phyloP scores from a whole-genome alignment of 306 rosid genomes.

The Malus sieversii region DNA sequence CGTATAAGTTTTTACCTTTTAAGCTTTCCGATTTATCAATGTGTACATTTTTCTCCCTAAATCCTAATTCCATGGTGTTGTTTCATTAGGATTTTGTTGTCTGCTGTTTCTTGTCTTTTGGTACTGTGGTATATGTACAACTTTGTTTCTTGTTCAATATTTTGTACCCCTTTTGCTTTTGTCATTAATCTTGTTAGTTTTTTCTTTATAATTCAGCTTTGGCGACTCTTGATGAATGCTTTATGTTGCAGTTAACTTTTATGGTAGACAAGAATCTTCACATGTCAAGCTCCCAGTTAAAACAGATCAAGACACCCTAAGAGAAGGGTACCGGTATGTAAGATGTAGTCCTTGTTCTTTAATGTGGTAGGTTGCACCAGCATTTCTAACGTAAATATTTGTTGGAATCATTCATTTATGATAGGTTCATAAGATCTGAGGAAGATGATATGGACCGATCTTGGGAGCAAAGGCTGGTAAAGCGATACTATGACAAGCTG shows the following conservation, averaged over 20 bases:
- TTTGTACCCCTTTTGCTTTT: neutral
- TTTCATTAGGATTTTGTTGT: neutral
- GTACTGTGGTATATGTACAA: neutral
- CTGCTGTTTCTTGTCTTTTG: too few relatives aligned
- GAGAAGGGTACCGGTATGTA: constrained; percentile 80
- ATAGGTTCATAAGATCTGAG: constrained; percentile 83
- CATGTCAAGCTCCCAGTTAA: constrained; percentile 56
- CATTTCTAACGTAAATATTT: neutral
- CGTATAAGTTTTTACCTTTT: neutral
- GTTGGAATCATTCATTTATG: neutral
- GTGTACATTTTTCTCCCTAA: neutral
- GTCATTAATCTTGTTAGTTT: neutral
- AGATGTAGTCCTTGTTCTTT: constrained; percentile 1
- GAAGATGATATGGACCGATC: constrained; percentile 89
- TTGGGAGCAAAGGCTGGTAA: constrained; percentile 98
- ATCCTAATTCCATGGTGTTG: neutral
- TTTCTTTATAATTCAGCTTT: neutral
- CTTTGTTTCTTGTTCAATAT: neutral
- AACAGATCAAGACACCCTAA: constrained; percentile 84
- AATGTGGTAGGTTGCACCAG: neutral
- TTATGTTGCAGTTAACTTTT: constrained; percentile 53
- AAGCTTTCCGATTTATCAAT: neutral
- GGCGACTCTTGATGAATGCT: neutral
- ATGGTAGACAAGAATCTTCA: constrained; percentile 51
- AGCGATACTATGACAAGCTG: constrained; percentile 85